Conservation (phyloP, 164 flowering plant genomes). For the Cinnamomum micranthum region DNA sequence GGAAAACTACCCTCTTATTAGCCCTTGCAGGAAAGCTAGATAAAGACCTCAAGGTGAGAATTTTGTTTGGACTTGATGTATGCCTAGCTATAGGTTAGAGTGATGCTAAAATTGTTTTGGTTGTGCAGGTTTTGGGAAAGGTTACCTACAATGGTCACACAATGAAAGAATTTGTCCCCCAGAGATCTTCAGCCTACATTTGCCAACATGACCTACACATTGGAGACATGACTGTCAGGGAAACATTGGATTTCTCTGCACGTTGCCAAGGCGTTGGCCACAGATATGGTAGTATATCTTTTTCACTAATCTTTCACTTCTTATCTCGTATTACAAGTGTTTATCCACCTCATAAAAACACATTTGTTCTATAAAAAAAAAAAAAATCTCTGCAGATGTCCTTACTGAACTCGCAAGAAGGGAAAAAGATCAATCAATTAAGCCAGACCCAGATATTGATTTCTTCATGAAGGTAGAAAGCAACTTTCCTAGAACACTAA, state of each 20-base stretch:
- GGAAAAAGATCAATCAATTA: conserved; percentile 23
- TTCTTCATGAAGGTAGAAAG: conserved; percentile 32
- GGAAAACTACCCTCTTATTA: conserved; percentile 30
- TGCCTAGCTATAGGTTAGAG: neutral
- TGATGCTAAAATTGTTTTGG: neutral
- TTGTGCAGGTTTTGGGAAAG: conserved; percentile 26
- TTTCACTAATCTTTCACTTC: neutral
- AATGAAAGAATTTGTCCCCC: conserved; percentile 32
- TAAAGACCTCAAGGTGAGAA: conserved; percentile 34
- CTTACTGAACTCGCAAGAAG: conserved; percentile 31
- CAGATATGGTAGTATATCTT: conserved; percentile 23
- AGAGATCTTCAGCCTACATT: conserved; percentile 32
- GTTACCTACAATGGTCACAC: conserved; percentile 33
- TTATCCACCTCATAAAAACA: neutral
- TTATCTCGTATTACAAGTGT: neutral
- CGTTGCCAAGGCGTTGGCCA: conserved; percentile 36
- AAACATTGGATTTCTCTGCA: conserved; percentile 37
- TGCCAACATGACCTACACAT: conserved; percentile 34
- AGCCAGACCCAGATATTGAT: conserved; percentile 31
- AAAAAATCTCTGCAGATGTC: conserved; percentile 17
- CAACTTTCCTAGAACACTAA: neutral
- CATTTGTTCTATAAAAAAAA: neutral
- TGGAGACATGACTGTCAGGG: conserved; percentile 36
- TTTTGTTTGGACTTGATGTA: neutral
- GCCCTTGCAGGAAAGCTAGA: conserved; percentile 46